Conservation (phyloP, 108 stramenopile species). For the Aurantiochytrium sp. region DNA sequence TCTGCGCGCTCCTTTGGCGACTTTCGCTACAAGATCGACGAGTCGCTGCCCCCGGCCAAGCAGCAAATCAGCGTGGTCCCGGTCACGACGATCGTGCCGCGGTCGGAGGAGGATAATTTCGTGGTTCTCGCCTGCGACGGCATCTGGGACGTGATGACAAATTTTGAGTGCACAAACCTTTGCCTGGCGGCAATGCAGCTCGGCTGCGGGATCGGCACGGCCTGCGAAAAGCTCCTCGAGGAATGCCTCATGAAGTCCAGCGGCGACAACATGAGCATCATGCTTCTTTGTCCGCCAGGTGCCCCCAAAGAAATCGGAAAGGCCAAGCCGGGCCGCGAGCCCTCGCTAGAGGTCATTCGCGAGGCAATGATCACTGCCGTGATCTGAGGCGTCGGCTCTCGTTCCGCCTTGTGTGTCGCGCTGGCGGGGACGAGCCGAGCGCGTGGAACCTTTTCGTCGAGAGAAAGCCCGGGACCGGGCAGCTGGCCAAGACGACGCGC, state of each 20-base stretch:
- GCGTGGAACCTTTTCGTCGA: too few species aligned
- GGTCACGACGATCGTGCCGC: slow-evolving; percentile 31
- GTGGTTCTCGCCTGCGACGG: slow-evolving; percentile 88
- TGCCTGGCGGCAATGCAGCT: slow-evolving; percentile 33
- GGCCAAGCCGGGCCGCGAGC: slow-evolving; percentile 31
- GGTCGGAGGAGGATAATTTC: slow-evolving; percentile 59
- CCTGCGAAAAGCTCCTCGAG: slow-evolving; percentile 60
- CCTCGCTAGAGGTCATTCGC: slow-evolving; percentile 7
- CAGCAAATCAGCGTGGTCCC: slow-evolving; percentile 12
- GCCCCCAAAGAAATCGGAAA: slow-evolving; percentile 20
- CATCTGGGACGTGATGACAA: slow-evolving; percentile 78
- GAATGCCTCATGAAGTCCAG: slow-evolving; percentile 66
- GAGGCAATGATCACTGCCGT: neutral
- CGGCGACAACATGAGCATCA: slow-evolving; percentile 77
- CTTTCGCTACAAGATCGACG: slow-evolving; percentile 69
- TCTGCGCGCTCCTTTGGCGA: slow-evolving; percentile 80
- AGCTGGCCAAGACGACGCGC: too few species aligned
- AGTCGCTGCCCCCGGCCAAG: neutral
- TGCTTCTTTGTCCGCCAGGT: slow-evolving; percentile 52
- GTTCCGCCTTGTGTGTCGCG: too few species aligned
- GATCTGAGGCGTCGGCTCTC: neutral
- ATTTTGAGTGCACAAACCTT: slow-evolving; percentile 68
- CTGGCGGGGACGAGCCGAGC: too few species aligned
- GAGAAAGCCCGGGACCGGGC: too few species aligned
- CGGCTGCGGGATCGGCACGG: neutral